phyloP scores from a whole-genome alignment of 306 rosid species.

The Vachellia pachyceras region DNA sequence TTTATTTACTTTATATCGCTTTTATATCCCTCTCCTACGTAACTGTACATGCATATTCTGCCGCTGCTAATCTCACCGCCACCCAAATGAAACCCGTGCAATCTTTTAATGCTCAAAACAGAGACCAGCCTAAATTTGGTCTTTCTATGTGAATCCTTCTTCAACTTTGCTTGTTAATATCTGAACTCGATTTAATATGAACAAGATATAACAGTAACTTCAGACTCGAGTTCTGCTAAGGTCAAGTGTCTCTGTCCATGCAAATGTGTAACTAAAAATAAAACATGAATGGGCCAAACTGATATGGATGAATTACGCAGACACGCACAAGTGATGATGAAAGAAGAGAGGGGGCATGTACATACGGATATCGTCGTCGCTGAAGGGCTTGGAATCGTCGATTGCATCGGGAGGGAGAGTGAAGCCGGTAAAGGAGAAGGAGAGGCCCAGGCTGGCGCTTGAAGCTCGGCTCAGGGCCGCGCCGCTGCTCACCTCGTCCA shows the following conservation, averaged over 20 bases:
- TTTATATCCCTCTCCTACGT: too few relatives aligned
- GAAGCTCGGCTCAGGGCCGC: slow-evolving; percentile 96
- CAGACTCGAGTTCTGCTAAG: neutral
- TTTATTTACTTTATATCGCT: too few relatives aligned
- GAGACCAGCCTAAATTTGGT: too few relatives aligned
- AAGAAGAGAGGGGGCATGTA: neutral
- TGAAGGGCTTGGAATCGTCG: slow-evolving; percentile 77
- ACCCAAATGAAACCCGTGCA: neutral
- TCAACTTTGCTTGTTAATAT: neutral
- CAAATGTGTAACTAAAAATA: neutral
- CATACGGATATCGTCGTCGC: slow-evolving; percentile 93
- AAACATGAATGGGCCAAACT: neutral
- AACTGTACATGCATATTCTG: too few relatives aligned
- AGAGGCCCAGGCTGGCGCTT: slow-evolving; percentile 94
- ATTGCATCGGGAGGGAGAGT: slow-evolving; percentile 84
- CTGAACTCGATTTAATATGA: neutral
- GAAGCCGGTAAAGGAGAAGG: slow-evolving; percentile 95
- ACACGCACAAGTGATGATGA: neutral
- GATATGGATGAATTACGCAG: neutral
- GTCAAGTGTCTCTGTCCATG: neutral
- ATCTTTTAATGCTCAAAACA: neutral
- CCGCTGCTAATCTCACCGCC: neutral
- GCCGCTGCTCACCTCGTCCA: slow-evolving; percentile 77
- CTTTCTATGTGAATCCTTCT: neutral
- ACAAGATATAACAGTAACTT: neutral